phyloP scores from a whole-genome alignment of 768 basidiomycete species.

The Hygrocybe coccinea region DNA sequence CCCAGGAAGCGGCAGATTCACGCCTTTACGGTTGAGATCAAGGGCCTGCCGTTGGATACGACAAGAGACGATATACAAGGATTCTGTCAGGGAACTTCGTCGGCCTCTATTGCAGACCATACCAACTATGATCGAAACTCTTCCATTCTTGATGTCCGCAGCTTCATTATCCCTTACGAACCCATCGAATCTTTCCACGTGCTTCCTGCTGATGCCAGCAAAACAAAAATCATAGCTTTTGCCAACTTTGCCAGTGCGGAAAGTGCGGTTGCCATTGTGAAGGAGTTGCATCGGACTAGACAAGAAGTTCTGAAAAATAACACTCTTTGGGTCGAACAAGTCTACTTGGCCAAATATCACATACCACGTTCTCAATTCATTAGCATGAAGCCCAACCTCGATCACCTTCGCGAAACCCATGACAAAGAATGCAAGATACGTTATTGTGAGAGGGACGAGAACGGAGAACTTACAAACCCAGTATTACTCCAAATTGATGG shows the following conservation, averaged over 20 bases:
- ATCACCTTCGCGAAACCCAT: slow-evolving; percentile 25
- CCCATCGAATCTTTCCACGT: slow-evolving; percentile 38
- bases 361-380: slow-evolving; percentile 32
- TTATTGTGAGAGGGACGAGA: slow-evolving; percentile 19
- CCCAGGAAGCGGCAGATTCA: slow-evolving; percentile 30
- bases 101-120: slow-evolving; percentile 25
- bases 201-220: slow-evolving; percentile 27
- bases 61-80: slow-evolving; percentile 31
- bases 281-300: slow-evolving; percentile 22
- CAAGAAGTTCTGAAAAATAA: slow-evolving; percentile 37
- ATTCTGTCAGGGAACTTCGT: slow-evolving; percentile 27
- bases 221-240: slow-evolving; percentile 37
- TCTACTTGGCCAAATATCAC: slow-evolving; percentile 38
- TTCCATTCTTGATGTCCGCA: slow-evolving; percentile 31
- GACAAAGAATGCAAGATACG: slow-evolving; percentile 33
- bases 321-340: slow-evolving; percentile 34
- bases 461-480: slow-evolving; percentile 20
- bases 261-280: slow-evolving; percentile 30
- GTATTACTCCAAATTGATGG: slow-evolving; percentile 39
- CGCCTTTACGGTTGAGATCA: slow-evolving; percentile 41
- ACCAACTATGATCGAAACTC: slow-evolving; percentile 31
- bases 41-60: slow-evolving; percentile 35
- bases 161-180: slow-evolving; percentile 33
- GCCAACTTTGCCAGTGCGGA: slow-evolving; percentile 35
- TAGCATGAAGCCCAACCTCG: slow-evolving; percentile 35